phyloP scores from a whole-genome alignment of 495 filamentous ascomycete genomes.

The Tuber calosporum region DNA sequence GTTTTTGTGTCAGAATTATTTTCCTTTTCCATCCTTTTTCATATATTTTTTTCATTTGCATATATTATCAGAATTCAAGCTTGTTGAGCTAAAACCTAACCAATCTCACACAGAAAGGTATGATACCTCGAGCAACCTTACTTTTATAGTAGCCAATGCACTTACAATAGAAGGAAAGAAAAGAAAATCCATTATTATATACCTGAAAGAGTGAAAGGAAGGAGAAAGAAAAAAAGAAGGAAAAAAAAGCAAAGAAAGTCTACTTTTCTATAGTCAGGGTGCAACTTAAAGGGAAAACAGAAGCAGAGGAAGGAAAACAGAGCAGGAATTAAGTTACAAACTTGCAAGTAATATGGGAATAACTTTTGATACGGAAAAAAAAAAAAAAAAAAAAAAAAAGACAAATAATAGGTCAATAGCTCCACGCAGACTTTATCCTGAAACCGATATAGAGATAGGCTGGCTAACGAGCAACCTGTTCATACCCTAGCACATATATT shows the following conservation, averaged over 20 bases:
- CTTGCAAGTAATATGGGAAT: neutral
- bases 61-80: neutral
- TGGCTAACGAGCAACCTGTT: neutral
- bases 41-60: too few relatives aligned
- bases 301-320: constrained; percentile 8
- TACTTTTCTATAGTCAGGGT: neutral
- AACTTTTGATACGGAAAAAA: neutral
- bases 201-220: neutral
- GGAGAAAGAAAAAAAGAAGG: neutral
- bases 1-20: neutral
- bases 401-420: neutral
- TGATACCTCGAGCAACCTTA: neutral
- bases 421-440: too few relatives aligned
- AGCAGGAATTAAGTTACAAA: neutral
- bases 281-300: neutral
- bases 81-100: neutral
- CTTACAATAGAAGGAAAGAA: neutral
- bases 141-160: neutral
- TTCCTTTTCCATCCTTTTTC: neutral
- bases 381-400: neutral
- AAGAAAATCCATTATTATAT: neutral
- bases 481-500: constrained; percentile 11
- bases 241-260: too few relatives aligned
- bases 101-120: too few relatives aligned
- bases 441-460: neutral